These are phyloP conservation scores for Yamadazyma scolyti DNA, from an alignment of 805 yeast genomes.

Conservation along the genomic window DNA sequence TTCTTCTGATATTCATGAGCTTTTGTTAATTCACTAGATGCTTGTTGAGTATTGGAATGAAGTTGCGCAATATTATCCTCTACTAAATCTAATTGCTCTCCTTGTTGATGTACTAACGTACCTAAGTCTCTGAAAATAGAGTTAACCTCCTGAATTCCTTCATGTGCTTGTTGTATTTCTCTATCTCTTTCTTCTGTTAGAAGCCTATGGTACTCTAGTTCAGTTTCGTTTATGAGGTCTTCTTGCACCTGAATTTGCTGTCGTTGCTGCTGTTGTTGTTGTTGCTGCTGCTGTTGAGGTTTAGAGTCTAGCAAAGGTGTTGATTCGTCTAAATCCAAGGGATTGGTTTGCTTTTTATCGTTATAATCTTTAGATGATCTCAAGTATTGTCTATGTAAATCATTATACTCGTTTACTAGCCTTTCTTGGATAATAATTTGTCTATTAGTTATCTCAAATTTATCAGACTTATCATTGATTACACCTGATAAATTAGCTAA, in stretches of 20 bases:
- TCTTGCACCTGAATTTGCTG: conserved; percentile 32
- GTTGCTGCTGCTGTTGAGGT: conserved; percentile 1
- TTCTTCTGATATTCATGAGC: conserved; percentile 74
- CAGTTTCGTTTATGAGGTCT: conserved; percentile 40
- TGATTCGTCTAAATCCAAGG: conserved; percentile 21
- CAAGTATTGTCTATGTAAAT: conserved; percentile 33
- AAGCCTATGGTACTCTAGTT: conserved; percentile 59
- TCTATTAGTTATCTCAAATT: conserved; percentile 31
- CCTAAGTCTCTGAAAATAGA: conserved; percentile 81
- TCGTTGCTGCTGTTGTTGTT: conserved; percentile 24
- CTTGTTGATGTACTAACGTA: conserved; percentile 76
- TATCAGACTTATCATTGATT: conserved; percentile 15
- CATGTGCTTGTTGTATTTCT: conserved; percentile 68
- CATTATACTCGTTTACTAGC: conserved; percentile 52
- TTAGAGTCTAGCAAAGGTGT: conserved; percentile 36
- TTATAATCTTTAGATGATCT: conserved; percentile 34
- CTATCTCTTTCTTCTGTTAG: conserved; percentile 69
- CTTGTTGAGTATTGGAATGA: conserved; percentile 63
- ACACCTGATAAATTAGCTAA: conserved; percentile 22
- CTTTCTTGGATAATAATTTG: conserved; percentile 48
- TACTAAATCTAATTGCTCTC: conserved; percentile 76
- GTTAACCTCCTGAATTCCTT: conserved; percentile 81
- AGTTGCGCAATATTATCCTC: conserved; percentile 72
- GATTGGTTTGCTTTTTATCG: conserved; percentile 39
- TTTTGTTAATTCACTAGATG: conserved; percentile 63